These are phyloP conservation scores for Whalleya microplaca DNA, from an alignment of 2,329 filamentous ascomycete genomes.

Conservation along the genomic window DNA sequence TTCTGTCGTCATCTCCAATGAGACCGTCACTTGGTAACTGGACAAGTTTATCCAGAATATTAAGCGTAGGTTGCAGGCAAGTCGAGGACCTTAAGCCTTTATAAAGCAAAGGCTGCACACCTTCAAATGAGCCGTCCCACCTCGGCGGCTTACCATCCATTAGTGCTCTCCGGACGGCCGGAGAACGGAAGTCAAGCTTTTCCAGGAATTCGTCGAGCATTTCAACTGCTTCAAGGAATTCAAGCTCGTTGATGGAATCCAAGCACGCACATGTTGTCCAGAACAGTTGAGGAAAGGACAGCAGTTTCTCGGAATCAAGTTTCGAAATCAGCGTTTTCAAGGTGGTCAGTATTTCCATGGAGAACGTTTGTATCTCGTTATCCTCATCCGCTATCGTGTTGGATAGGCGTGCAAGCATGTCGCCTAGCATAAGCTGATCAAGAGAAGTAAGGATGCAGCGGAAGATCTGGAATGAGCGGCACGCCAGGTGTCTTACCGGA, in stretches of 20 bases:
- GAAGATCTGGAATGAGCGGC: constrained; percentile 96
- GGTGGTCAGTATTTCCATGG: constrained; percentile 96
- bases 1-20: constrained; percentile 78
- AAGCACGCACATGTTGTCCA: constrained; percentile 97
- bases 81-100: constrained; percentile 88
- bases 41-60: constrained; percentile 77
- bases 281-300: constrained; percentile 93
- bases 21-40: constrained; percentile 78
- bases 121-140: constrained; percentile 90
- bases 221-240: constrained; percentile 87
- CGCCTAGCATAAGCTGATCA: constrained; percentile 91
- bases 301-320: constrained; percentile 74
- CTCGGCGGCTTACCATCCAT: constrained; percentile 78
- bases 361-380: constrained; percentile 92
- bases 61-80: constrained; percentile 77
- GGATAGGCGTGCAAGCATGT: constrained; percentile 93
- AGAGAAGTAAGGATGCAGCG: constrained; percentile 88
- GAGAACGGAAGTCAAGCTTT: constrained; percentile 79
- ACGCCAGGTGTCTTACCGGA: constrained; percentile 91
- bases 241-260: constrained; percentile 93
- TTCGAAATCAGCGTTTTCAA: constrained; percentile 89
- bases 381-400: constrained; percentile 98
- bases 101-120: constrained; percentile 82
- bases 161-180: constrained; percentile 69
- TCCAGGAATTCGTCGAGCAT: constrained; percentile 88